Conservation (phyloP, 306 rosid genomes). For the Abrus precatorius region DNA sequence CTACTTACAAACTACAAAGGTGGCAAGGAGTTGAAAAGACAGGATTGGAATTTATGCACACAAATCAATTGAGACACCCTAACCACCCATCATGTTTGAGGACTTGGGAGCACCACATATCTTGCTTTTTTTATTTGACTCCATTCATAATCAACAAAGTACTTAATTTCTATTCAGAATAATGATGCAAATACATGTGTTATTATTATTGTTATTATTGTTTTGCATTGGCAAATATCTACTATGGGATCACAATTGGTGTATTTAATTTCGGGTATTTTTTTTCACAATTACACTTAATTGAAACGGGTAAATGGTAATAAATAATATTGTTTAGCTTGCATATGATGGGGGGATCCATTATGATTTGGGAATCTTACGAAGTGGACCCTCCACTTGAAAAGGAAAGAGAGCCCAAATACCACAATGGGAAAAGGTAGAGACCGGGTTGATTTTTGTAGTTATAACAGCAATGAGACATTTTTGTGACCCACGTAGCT, state of each 20-base stretch:
- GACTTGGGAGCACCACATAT: constrained; percentile 63
- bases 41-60: constrained; percentile 61
- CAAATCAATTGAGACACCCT: constrained; percentile 68
- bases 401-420: not conserved
- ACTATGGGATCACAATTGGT: not conserved
- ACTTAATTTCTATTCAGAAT: not conserved
- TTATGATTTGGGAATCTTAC: constrained; percentile 39
- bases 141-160: constrained; percentile 5
- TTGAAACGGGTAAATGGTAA: not conserved
- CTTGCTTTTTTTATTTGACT: constrained; percentile 47
- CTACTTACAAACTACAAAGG: constrained; percentile 28
- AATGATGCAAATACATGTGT: not conserved
- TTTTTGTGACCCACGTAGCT: constrained; percentile 1
- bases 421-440: not conserved
- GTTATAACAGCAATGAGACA: not conserved
- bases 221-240: not conserved
- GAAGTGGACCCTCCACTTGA: constrained; percentile 3
- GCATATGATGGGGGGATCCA: not conserved
- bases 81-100: constrained; percentile 81
- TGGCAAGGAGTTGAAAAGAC: constrained; percentile 58
- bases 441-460: not conserved
- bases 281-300: not conserved
- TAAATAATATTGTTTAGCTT: not conserved
- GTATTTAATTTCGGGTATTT: not conserved
- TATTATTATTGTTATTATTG: not conserved